Base-by-base conservation (phyloP, 2,329 filamentous ascomycete genomes). In the Stagonosporopsis rhizophila region DNA sequence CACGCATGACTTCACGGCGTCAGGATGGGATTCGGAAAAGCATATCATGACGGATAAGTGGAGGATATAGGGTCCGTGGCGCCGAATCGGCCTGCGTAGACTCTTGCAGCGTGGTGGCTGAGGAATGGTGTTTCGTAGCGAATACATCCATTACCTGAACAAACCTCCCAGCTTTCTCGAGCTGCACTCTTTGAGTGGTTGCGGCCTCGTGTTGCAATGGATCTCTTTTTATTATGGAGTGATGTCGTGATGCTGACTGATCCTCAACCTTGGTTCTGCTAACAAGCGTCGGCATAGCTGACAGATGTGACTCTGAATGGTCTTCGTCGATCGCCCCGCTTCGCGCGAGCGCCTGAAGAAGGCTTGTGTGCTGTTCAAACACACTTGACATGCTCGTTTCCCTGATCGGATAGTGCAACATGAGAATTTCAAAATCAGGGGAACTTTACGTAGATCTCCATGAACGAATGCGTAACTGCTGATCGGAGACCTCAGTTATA, bases 91-190 rank as follows among this genome's bases (percentile, higher is more conserved):
- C 60, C 56, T 61, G 56, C 59, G 61, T 65, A 15, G 41, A 64
- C 73, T 72, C 73, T 75, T 76, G 60, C 77, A 81, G 80, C 80
- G 79, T 82, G 80, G 80, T 81, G 75, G 80, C 80, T 81, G 80
- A 80, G 80, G 79, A 78, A 78, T 80, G 76, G 68, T 66, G 65
- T 75, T 72, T 66, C 67, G 73, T 77, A 75, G 62, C 68, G 70
- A 74, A 78, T 73, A 68, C 75, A 77, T 75, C 72, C 77, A 79
- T 81, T 80, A 52, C 79, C 79, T 81, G 78, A 82, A 82, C 77
- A 78, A 75, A 81, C 79, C 80, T 61, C 51, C 53, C 53, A 11
- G 39, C 44, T 54, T 28, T 11, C n/a, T 6, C 23, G 23, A 39
- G 44, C 38, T 42, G 37, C 50, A 48, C 51, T 54, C 44, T 23